Evolutionary conservation across 2,329 filamentous ascomycete species (phyloP), one percentile per base, ranked within the genome.

Genomic region (Phialophora macrospora): DNA sequence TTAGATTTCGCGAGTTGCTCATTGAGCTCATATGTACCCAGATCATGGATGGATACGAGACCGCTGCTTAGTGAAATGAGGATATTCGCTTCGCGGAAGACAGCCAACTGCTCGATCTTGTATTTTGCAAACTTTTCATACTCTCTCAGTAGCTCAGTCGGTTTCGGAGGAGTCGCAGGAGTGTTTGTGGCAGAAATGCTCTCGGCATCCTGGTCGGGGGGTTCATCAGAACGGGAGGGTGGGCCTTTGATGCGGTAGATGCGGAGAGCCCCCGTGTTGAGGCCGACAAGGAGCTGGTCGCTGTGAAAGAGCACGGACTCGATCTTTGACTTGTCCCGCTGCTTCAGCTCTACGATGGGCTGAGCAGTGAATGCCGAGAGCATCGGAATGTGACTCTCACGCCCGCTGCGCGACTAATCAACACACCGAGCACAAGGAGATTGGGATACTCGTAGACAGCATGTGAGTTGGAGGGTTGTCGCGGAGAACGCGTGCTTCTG

Each of bases 341-440:
- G 88, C 82, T 91, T 93, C 75, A 99, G 90, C 90, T 99, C 95
- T 84, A 98, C 91, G 78, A 99, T 94, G 70, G 93, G 91, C 76
- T 92, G 91, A 82, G 95, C 93, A 73, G 91, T 96, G 81, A 99
- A 99, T 77, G 95, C 95, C 80, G 94, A 96, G 80, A 99, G 90
- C 95, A 97, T 97, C 56, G 30, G 54, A 17, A 56, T 44, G 14
- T 34, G 66, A 9, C 20, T 34, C 60, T 11, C 32, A 28, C 60
- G 38, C 28, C 34, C 57, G 22, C 44, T 24, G 24, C 11, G 54
- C 32, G 24, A 38, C 12, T 38, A 38, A 14, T 38, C 24, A 8
- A 41, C 30, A n/a, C 8, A n/a, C 22, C 46, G 41, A 11, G 11
- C 48, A 26, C 41, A 46, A 1, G 30, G 26, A n/a, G 44, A 59